These are phyloP conservation scores for Chalciporus pseudorubinellus DNA, from an alignment of 768 basidiomycete genomes.

Conservation along the genomic window DNA sequence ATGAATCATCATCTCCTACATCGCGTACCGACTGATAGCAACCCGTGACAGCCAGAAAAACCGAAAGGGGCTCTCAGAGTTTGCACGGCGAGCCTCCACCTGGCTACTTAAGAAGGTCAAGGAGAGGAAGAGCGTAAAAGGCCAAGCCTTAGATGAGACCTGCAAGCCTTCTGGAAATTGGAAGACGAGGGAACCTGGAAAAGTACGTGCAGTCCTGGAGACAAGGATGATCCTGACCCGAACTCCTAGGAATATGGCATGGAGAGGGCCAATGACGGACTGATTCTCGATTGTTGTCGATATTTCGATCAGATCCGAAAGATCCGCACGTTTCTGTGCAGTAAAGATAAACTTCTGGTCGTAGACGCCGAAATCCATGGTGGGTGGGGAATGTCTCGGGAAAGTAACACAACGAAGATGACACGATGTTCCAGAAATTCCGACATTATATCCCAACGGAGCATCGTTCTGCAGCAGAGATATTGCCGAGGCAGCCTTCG, in stretches of 20 bases:
- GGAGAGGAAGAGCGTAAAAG: constrained; percentile 53
- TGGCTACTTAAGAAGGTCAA: constrained; percentile 66
- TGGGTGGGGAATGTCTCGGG: constrained; percentile 26
- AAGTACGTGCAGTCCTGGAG: constrained; percentile 33
- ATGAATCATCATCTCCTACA: background rate
- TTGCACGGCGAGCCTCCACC: constrained; percentile 64
- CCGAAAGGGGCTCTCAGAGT: constrained; percentile 47
- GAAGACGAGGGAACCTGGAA: constrained; percentile 47
- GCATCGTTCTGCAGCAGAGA: constrained; percentile 50
- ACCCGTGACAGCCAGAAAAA: constrained; percentile 39
- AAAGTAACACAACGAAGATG: constrained; percentile 4
- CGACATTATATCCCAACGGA: constrained; percentile 31
- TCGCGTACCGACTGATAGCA: background rate
- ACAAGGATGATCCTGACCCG: background rate
- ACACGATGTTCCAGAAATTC: constrained; percentile 18
- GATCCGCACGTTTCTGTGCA: constrained; percentile 59
- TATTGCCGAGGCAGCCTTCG: constrained; percentile 49
- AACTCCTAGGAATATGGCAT: constrained; percentile 19
- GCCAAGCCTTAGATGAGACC: constrained; percentile 63
- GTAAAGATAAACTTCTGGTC: constrained; percentile 66
- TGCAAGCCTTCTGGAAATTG: constrained; percentile 59
- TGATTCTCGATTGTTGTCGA: constrained; percentile 75
- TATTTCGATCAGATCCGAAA: constrained; percentile 47
- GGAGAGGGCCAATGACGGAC: constrained; percentile 58
- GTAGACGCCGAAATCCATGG: constrained; percentile 49